Percentiles rank a stretch among this genome's conserved stretches.
Conservation (phyloP, 805 yeast species). For the Wickerhamomyces queroliae region DNA sequence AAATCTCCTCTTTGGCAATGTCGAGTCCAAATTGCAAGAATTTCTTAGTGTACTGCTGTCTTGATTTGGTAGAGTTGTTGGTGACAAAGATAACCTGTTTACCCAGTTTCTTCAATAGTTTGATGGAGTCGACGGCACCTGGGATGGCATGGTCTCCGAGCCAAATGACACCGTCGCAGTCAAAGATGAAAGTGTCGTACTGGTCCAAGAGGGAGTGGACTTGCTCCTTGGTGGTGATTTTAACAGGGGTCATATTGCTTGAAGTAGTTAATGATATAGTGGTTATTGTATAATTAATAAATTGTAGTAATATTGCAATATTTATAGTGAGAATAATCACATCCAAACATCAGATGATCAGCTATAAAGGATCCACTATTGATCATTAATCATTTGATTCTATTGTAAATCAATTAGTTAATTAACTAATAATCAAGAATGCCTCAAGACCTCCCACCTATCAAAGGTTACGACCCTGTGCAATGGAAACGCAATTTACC, state of each 20-base stretch:
- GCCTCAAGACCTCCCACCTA: conserved; percentile 80
- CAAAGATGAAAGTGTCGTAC: conserved; percentile 86
- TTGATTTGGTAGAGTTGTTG: conserved; percentile 89
- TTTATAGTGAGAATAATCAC: no score
- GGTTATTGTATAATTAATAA: no score
- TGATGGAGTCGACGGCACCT: conserved; percentile 67
- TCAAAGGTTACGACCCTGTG: conserved; percentile 77
- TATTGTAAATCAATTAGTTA: no score
- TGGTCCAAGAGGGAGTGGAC: conserved; percentile 50
- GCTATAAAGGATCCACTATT: no score
- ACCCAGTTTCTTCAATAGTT: conserved; percentile 41
- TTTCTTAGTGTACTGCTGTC: conserved; percentile 70
- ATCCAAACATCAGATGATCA: conserved; percentile 2
- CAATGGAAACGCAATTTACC: conserved; percentile 90
- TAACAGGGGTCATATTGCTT: conserved; percentile 32
- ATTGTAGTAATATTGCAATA: no score
- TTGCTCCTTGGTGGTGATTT: conserved; percentile 41
- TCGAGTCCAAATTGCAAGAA: conserved; percentile 50
- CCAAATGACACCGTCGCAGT: conserved; percentile 98
- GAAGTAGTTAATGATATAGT: no score
- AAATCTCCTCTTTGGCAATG: conserved; percentile 60
- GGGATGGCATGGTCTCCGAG: conserved; percentile 80
- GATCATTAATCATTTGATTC: no score
- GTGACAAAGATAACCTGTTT: conserved; percentile 87
- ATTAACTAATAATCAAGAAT: conserved; percentile 1